A percentile compares a stretch with the other conserved stretches of the same genome.
These are phyloP conservation scores for Neolentinus lepideus DNA, from an alignment of 1,284 basidiomycete species.

Conservation along the genomic window DNA sequence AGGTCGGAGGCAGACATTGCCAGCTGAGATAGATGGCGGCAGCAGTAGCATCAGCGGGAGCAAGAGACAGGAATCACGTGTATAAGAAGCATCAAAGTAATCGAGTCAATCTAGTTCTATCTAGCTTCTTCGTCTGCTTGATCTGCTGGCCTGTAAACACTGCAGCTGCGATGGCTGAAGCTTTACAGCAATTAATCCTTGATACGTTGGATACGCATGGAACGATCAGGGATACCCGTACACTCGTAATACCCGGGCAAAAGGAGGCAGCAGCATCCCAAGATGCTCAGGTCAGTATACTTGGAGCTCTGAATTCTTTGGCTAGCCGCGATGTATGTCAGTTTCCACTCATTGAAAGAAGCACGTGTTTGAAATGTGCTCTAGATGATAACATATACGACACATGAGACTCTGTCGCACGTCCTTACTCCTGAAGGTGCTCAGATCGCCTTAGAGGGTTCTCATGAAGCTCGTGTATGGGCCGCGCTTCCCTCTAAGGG, in stretches of 20 bases:
- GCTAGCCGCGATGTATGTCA: slow-evolving; percentile 73
- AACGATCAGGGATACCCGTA: slow-evolving; percentile 69
- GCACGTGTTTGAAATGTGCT: slow-evolving; percentile 12
- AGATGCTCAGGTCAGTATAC: slow-evolving; percentile 75
- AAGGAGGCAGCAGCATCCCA: slow-evolving; percentile 49
- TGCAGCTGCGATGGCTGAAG: slow-evolving; percentile 50
- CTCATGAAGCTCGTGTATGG: slow-evolving; percentile 95
- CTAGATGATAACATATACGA: slow-evolving; percentile 83
- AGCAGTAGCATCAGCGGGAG: neutral
- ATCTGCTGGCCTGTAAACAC: neutral
- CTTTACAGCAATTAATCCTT: slow-evolving; percentile 75
- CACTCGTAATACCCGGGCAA: slow-evolving; percentile 63
- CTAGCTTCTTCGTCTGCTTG: neutral
- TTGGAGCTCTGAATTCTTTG: slow-evolving; percentile 86
- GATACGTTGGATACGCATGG: slow-evolving; percentile 57
- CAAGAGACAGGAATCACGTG: neutral
- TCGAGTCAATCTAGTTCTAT: neutral
- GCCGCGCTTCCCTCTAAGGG: slow-evolving; percentile 70
- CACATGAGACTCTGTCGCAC: slow-evolving; percentile 72
- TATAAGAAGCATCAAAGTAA: neutral
- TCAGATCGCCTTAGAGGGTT: slow-evolving; percentile 75
- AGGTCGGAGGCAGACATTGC: slow-evolving; percentile 13
- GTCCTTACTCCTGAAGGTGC: slow-evolving; percentile 74
- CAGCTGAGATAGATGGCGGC: neutral
- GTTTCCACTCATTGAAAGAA: slow-evolving; percentile 3